Percentiles rank a stretch among this genome's conserved stretches.
Evolutionary conservation across 305 asterid genomes (phyloP).

Genomic region (Andrographis paniculata): DNA sequence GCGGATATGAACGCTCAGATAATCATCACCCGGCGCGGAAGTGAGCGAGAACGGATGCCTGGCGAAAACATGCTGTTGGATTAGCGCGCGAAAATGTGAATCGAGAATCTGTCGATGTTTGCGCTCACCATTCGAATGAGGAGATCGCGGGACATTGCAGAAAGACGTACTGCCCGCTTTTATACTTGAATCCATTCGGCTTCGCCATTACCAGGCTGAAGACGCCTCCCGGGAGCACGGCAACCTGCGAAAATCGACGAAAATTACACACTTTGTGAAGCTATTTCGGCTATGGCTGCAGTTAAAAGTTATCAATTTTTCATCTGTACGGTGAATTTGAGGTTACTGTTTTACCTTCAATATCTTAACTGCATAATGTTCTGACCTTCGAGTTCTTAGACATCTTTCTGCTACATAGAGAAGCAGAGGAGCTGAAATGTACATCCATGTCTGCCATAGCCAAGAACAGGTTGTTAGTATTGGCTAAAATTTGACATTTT

Average conservation of each 20-base stretch:
- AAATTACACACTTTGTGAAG: background rate
- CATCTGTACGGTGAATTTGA: no score
- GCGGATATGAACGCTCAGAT: constrained; percentile 80
- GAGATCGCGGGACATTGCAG: constrained; percentile 79
- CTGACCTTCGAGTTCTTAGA: constrained; percentile 71
- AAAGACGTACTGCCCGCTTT: constrained; percentile 84
- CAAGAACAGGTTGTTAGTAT: constrained; percentile 6
- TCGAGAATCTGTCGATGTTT: background rate
- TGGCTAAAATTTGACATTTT: background rate
- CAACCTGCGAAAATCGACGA: constrained; percentile 42
- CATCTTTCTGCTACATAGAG: constrained; percentile 77
- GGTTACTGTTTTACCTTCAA: constrained; percentile 92
- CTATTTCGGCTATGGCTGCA: background rate
- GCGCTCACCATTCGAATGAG: constrained; percentile 61
- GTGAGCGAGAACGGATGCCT: constrained; percentile 99
- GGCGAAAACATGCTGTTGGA: constrained; percentile 18
- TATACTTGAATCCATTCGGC: constrained; percentile 83
- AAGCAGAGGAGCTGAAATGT: constrained; percentile 61
- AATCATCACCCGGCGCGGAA: constrained; percentile 90
- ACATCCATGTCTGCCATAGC: constrained; percentile 80
- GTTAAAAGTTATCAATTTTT: no score
- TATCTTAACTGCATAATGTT: constrained; percentile 66
- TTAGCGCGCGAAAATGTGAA: background rate
- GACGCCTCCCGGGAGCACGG: constrained; percentile 90
- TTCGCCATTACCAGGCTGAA: constrained; percentile 78